phyloP scores from a whole-genome alignment of 331 rosid genomes.

The Acacia concinna region DNA sequence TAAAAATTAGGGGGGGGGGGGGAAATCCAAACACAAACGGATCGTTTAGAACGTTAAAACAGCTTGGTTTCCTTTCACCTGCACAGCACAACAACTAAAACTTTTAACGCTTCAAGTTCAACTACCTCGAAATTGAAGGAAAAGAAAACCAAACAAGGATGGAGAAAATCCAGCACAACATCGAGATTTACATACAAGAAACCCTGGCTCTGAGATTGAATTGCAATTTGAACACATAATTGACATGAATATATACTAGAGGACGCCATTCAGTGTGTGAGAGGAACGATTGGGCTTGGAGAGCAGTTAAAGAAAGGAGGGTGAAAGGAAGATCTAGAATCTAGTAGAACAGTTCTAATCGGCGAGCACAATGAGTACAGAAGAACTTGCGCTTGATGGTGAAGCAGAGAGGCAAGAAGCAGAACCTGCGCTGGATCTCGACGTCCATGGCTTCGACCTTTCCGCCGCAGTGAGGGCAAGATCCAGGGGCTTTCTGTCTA shows the following conservation, averaged over 20 bases:
- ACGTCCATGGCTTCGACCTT: slow-evolving; percentile 86
- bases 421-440: slow-evolving; percentile 61
- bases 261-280: background rate
- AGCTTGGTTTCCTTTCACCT: background rate
- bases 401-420: slow-evolving; percentile 80
- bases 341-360: slow-evolving; percentile 61
- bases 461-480: slow-evolving; percentile 80
- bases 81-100: background rate
- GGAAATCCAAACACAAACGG: background rate
- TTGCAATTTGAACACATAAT: background rate
- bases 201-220: background rate
- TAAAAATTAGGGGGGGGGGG: background rate
- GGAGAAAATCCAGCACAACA: background rate
- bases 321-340: background rate
- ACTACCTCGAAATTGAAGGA: background rate
- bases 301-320: background rate
- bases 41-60: background rate
- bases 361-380: slow-evolving; percentile 69
- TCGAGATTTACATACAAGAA: background rate
- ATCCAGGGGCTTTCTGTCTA: slow-evolving; percentile 71
- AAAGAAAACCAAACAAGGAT: background rate
- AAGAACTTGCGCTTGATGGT: slow-evolving; percentile 69
- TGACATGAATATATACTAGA: background rate
- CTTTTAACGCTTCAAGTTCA: background rate
- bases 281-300: too few species aligned